Percentiles rank a stretch among this genome's conserved stretches.
Evolutionary conservation across 1,139 yeast genomes (phyloP).

Genomic region (Lodderomyces oxycetoniae): DNA sequence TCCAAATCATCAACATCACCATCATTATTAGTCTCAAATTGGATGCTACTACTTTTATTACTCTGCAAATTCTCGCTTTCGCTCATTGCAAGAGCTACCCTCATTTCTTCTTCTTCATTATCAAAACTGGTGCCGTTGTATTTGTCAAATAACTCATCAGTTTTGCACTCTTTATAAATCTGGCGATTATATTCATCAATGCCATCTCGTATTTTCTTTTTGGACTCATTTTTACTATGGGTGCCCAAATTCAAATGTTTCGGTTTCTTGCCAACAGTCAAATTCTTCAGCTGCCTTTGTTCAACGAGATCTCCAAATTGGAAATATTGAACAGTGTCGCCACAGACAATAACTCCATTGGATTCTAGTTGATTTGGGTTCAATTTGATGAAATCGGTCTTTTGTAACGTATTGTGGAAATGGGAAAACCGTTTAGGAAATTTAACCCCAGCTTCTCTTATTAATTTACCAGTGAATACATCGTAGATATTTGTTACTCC

Average conservation of each 20-base stretch:
- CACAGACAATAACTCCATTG: slow-evolving; percentile 53
- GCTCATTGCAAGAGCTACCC: slow-evolving; percentile 52
- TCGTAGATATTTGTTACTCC: slow-evolving; percentile 64
- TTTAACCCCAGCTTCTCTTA: slow-evolving; percentile 45
- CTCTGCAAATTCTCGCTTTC: slow-evolving; percentile 31
- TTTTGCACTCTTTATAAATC: slow-evolving; percentile 16
- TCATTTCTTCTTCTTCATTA: slow-evolving; percentile 44
- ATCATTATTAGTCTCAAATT: too few relatives aligned
- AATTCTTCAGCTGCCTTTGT: slow-evolving; percentile 1
- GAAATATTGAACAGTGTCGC: slow-evolving; percentile 58
- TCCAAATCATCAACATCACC: too few relatives aligned
- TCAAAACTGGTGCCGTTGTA: slow-evolving; percentile 40
- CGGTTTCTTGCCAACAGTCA: neutral
- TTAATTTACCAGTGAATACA: slow-evolving; percentile 52
- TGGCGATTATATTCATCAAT: slow-evolving; percentile 36
- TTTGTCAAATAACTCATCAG: slow-evolving; percentile 32
- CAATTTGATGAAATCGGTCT: slow-evolving; percentile 40
- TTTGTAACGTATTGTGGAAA: slow-evolving; percentile 25
- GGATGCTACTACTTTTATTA: slow-evolving; percentile 10
- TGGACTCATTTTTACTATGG: slow-evolving; percentile 11
- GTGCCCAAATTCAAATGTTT: slow-evolving; percentile 11
- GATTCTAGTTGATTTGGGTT: slow-evolving; percentile 40
- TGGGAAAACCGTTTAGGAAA: slow-evolving; percentile 38
- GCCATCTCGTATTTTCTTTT: slow-evolving; percentile 29
- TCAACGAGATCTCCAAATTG: slow-evolving; percentile 45